These are phyloP conservation scores for Glebionis coronaria DNA, from an alignment of 129 eudicot species.

Conservation along the genomic window DNA sequence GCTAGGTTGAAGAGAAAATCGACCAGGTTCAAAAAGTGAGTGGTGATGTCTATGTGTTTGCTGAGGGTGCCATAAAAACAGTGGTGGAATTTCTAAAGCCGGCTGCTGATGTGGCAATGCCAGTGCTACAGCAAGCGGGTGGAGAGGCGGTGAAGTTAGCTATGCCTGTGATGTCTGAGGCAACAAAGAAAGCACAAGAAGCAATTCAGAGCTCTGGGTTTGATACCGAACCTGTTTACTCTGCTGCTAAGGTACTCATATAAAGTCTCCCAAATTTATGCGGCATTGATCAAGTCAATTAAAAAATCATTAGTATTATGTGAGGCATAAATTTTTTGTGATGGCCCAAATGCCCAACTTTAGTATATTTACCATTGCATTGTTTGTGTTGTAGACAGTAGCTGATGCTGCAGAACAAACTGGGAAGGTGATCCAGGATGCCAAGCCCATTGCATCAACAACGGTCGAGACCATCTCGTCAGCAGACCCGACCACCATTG, in stretches of 20 bases:
- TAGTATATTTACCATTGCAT: neutral
- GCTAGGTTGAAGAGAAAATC: slow-evolving; percentile 74
- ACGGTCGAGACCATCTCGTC: slow-evolving; percentile 72
- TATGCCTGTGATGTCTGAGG: slow-evolving; percentile 70
- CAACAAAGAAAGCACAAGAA: slow-evolving; percentile 85
- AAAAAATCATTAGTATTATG: too few species aligned
- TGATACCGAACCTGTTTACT: slow-evolving; percentile 56
- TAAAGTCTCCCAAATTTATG: too few species aligned
- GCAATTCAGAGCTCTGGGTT: slow-evolving; percentile 79
- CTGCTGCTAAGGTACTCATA: slow-evolving; percentile 71
- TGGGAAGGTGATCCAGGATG: slow-evolving; percentile 66
- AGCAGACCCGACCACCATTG: slow-evolving; percentile 66
- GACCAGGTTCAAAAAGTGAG: slow-evolving; percentile 72
- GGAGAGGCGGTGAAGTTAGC: slow-evolving; percentile 77
- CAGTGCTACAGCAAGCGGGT: slow-evolving; percentile 72
- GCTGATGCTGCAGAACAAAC: slow-evolving; percentile 87
- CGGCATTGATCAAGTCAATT: too few species aligned
- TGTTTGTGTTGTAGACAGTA: slow-evolving; percentile 60
- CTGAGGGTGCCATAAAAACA: slow-evolving; percentile 45
- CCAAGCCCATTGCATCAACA: slow-evolving; percentile 78
- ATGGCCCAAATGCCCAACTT: too few species aligned
- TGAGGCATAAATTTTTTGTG: too few species aligned
- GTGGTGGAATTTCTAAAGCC: slow-evolving; percentile 60
- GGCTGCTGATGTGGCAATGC: slow-evolving; percentile 74
- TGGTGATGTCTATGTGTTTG: slow-evolving; percentile 42